Conservation (phyloP, 441 rosid species). For the Omphalea diandra region DNA sequence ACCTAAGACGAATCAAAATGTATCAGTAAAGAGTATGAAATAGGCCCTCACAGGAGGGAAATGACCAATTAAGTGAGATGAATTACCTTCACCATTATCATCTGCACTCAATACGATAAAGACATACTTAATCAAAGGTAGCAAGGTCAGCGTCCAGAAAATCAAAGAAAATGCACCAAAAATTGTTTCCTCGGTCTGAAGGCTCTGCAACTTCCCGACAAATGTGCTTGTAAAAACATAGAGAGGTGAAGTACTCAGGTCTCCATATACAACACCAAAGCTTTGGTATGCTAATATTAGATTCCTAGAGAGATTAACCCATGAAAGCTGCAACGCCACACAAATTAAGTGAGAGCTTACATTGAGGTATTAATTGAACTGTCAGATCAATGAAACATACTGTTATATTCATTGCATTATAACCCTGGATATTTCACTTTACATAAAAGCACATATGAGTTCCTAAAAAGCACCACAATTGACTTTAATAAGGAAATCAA, state of each 20-base stretch:
- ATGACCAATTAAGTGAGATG: slow-evolving; percentile 6
- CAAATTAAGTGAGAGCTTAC: slow-evolving; percentile 11
- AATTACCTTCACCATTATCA: slow-evolving; percentile 82
- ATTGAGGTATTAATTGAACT: neutral
- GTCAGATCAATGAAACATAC: neutral
- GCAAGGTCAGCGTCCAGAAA: slow-evolving; percentile 80
- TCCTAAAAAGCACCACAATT: neutral
- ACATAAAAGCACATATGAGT: neutral
- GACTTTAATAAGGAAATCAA: neutral
- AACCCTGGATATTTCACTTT: neutral
- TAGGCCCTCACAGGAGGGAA: neutral
- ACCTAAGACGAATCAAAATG: slow-evolving; percentile 45
- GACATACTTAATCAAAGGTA: slow-evolving; percentile 74
- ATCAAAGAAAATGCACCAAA: slow-evolving; percentile 84
- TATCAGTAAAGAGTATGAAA: slow-evolving; percentile 21
- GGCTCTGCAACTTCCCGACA: slow-evolving; percentile 49
- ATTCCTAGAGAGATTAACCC: slow-evolving; percentile 58
- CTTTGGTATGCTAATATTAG: slow-evolving; percentile 84
- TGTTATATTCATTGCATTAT: neutral
- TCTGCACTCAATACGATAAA: slow-evolving; percentile 61
- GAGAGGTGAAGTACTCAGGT: slow-evolving; percentile 84
- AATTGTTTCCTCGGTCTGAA: slow-evolving; percentile 56
- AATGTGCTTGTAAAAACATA: slow-evolving; percentile 67
- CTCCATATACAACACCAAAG: slow-evolving; percentile 87
- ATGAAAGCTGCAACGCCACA: slow-evolving; percentile 56